These are phyloP conservation scores for Phaeotremella skinneri DNA, from an alignment of 768 basidiomycete species.

Conservation along the genomic window DNA sequence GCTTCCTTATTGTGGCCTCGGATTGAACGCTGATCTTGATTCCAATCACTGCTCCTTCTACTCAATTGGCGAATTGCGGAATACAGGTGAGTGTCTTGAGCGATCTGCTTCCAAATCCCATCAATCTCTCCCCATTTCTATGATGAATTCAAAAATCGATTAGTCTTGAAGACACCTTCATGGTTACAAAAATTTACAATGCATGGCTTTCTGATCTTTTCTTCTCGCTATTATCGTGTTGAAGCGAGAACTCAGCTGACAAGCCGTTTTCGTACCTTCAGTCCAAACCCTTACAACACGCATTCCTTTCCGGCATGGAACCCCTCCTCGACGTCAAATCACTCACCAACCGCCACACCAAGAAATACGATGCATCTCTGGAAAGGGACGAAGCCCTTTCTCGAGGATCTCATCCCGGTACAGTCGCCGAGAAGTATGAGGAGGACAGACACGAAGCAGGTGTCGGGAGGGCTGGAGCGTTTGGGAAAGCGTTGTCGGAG, in stretches of 20 bases:
- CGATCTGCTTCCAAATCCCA: constrained; percentile 20
- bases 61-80: not conserved
- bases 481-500: constrained; percentile 16
- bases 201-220: constrained; percentile 54
- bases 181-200: constrained; percentile 52
- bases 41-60: constrained; percentile 1
- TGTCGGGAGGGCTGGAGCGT: constrained; percentile 36
- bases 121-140: constrained; percentile 48
- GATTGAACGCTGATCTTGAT: constrained; percentile 22
- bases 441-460: constrained; percentile 40
- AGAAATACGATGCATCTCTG: constrained; percentile 19
- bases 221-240: constrained; percentile 3
- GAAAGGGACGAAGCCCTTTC: constrained; percentile 20
- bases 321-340: constrained; percentile 62
- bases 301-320: constrained; percentile 81
- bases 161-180: constrained; percentile 62
- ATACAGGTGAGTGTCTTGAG: constrained; percentile 39
- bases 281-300: constrained; percentile 70
- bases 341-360: constrained; percentile 17
- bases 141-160: constrained; percentile 73
- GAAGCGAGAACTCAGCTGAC: constrained; percentile 20
- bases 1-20: not conserved
- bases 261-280: constrained; percentile 42
- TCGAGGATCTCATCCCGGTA: constrained; percentile 30
- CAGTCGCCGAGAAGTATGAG: constrained; percentile 36